Evolutionary conservation across 306 rosid species (phyloP).

Genomic region (Vicia villosa): DNA sequence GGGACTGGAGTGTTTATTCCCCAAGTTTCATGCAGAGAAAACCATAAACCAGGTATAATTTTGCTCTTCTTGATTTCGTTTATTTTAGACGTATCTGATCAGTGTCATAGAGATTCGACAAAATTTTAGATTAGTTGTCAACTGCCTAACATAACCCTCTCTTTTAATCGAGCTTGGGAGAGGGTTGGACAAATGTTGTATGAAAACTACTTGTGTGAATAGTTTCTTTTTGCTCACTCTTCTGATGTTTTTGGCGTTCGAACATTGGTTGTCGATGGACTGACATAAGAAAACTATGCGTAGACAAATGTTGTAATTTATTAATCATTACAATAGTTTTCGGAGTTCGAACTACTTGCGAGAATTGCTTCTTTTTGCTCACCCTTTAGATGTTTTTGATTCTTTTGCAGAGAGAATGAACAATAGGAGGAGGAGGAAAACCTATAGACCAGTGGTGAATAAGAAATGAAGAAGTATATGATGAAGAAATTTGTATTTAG

Average conservation of each 20-base stretch:
- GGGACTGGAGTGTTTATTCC: slow-evolving; percentile 91
- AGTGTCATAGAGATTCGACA: too few species aligned
- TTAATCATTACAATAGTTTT: not conserved
- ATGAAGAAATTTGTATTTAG: not conserved
- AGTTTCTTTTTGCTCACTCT: not conserved
- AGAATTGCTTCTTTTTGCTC: not conserved
- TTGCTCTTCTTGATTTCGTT: too few species aligned
- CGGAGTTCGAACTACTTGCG: not conserved
- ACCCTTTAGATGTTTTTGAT: not conserved
- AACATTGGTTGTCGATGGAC: too few species aligned
- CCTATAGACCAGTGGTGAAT: slow-evolving; percentile 46
- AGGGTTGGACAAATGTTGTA: not conserved
- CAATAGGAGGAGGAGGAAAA: slow-evolving; percentile 36
- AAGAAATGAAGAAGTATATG: slow-evolving; percentile 37
- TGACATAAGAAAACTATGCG: too few species aligned
- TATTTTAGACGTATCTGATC: too few species aligned
- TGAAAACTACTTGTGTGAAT: not conserved
- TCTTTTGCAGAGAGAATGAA: slow-evolving; percentile 46
- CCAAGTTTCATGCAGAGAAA: slow-evolving; percentile 43
- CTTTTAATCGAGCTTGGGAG: too few species aligned
- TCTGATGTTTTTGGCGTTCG: not conserved
- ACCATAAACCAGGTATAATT: slow-evolving; percentile 44
- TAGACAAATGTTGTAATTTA: not conserved
- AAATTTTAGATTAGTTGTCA: too few species aligned
- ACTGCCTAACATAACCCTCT: too few species aligned